Evolutionary conservation across 495 filamentous ascomycete genomes (phyloP).

Genomic region (Chaetomium fimeti): DNA sequence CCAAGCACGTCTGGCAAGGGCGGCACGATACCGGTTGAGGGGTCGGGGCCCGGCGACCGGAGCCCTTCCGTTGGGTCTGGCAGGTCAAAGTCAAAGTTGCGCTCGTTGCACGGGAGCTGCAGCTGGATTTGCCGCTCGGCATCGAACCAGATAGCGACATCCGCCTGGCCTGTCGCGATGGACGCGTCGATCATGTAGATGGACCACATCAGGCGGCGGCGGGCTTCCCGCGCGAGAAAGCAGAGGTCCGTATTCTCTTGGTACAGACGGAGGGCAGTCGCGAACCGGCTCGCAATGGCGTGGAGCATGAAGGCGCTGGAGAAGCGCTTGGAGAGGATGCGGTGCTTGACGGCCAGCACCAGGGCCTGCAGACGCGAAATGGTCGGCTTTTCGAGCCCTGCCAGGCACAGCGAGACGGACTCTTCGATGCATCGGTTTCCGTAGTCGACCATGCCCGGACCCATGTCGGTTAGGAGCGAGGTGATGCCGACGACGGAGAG

Average conservation of each 20-base stretch:
- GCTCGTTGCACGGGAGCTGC: constrained; percentile 52
- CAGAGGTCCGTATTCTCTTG: constrained; percentile 49
- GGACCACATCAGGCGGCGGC: constrained; percentile 54
- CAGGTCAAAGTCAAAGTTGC: constrained; percentile 53
- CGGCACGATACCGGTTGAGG: constrained; percentile 20
- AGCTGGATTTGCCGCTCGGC: constrained; percentile 45
- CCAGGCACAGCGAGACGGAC: constrained; percentile 43
- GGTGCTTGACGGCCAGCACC: constrained; percentile 50
- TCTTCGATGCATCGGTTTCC: constrained; percentile 50
- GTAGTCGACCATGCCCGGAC: constrained; percentile 44
- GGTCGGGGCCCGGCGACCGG: constrained; percentile 34
- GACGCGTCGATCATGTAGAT: constrained; percentile 51
- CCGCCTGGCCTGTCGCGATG: constrained; percentile 46
- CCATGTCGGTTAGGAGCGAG: constrained; percentile 45
- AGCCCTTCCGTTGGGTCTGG: constrained; percentile 49
- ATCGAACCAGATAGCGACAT: constrained; percentile 48
- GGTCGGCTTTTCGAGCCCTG: constrained; percentile 47
- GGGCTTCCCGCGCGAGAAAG: constrained; percentile 50
- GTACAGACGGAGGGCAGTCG: constrained; percentile 49
- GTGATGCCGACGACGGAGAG: constrained; percentile 51
- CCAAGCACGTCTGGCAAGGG: constrained; percentile 49
- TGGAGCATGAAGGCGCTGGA: constrained; percentile 51
- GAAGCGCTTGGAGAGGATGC: constrained; percentile 47
- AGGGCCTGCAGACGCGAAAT: constrained; percentile 50
- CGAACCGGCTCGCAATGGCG: constrained; percentile 48